Evolutionary conservation across 441 rosid species (phyloP).

Genomic region (Cnidoscolus chayamansa): DNA sequence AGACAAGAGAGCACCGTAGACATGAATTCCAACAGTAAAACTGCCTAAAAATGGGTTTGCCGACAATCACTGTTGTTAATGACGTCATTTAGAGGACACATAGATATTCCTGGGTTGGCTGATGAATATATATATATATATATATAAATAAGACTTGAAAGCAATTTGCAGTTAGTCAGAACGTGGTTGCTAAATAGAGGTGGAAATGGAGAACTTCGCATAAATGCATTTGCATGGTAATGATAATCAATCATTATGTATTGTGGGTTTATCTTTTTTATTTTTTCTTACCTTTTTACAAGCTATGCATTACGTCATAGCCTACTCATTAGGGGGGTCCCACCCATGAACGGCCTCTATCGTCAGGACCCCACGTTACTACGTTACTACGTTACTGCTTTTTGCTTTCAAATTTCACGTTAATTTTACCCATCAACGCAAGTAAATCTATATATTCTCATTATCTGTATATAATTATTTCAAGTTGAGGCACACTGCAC

Average conservation of each 20-base stretch:
- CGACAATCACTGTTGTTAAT: slow-evolving; percentile 47
- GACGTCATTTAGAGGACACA: slow-evolving; percentile 15
- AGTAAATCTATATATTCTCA: too few relatives aligned
- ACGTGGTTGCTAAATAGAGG: slow-evolving; percentile 7
- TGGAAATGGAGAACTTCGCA: background rate
- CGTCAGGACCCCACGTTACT: background rate
- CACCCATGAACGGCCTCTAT: slow-evolving; percentile 24
- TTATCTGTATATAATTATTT: too few relatives aligned
- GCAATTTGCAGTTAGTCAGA: background rate
- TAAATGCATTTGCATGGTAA: background rate
- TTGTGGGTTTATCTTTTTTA: background rate
- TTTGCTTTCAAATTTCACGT: background rate
- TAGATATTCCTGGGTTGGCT: background rate
- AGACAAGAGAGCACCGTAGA: slow-evolving; percentile 28
- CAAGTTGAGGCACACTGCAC: background rate
- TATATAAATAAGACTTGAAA: background rate
- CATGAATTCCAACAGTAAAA: background rate
- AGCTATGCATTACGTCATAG: slow-evolving; percentile 24
- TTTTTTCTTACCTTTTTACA: background rate
- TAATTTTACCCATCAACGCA: too few relatives aligned
- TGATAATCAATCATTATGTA: background rate
- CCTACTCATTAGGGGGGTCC: slow-evolving; percentile 22
- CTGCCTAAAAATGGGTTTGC: slow-evolving; percentile 39
- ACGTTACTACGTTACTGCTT: background rate
- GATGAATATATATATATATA: background rate